Percentiles rank a stretch among this genome's conserved stretches.
Evolutionary conservation across 139 green algal genomes (phyloP).

Genomic region (Micractinium sp.): DNA sequence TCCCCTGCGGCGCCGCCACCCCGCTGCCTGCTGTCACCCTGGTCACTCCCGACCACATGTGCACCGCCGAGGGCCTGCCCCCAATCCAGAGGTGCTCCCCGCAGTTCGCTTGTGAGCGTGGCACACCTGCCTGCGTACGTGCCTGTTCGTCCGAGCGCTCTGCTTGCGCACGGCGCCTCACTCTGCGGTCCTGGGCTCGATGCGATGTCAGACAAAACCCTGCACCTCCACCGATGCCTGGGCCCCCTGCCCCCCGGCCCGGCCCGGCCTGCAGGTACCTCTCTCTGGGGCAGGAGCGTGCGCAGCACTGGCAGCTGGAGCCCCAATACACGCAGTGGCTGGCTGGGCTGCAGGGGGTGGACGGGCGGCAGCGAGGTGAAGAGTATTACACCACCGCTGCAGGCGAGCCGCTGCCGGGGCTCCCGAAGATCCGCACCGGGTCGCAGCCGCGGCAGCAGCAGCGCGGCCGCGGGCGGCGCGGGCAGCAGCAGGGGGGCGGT

Average conservation of each 20-base stretch:
- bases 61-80: constrained; percentile 49
- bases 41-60: constrained; percentile 47
- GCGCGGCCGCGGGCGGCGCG: background rate
- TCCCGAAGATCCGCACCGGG: constrained; percentile 51
- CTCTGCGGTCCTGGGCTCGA: too few species aligned
- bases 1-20: constrained; percentile 23
- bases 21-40: constrained; percentile 55
- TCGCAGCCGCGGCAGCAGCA: constrained; percentile 20
- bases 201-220: background rate
- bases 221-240: background rate
- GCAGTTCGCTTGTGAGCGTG: too few species aligned
- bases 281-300: constrained; percentile 50
- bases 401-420: constrained; percentile 15
- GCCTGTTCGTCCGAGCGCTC: too few species aligned
- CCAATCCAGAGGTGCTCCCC: constrained; percentile 16
- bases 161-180: too few species aligned
- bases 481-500: background rate
- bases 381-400: constrained; percentile 40
- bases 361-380: constrained; percentile 2
- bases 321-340: constrained; percentile 48
- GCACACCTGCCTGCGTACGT: too few species aligned
- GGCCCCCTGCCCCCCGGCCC: background rate
- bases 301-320: constrained; percentile 49
- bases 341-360: constrained; percentile 23
- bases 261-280: constrained; percentile 52